These are phyloP conservation scores for Acer negundo DNA, from an alignment of 345 rosid species.

Conservation along the genomic window DNA sequence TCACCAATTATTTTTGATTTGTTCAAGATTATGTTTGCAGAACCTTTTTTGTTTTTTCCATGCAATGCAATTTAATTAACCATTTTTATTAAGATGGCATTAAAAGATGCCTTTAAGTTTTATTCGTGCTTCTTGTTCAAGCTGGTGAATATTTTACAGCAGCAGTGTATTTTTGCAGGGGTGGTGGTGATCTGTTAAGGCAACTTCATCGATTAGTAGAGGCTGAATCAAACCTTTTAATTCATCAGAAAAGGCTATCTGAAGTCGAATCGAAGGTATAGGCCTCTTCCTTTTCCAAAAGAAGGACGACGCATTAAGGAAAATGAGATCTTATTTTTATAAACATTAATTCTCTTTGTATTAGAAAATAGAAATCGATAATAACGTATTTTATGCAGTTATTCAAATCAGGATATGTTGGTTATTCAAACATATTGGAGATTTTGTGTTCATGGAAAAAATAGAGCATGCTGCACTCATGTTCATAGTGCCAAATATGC, in stretches of 20 bases:
- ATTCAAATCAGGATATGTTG: background rate
- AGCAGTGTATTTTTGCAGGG: constrained; percentile 46
- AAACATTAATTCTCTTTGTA: background rate
- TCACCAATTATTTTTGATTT: background rate
- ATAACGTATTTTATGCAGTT: background rate
- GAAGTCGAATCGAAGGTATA: constrained; percentile 80
- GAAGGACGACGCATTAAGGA: background rate
- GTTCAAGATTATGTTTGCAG: background rate
- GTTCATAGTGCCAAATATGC: background rate
- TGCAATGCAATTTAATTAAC: background rate
- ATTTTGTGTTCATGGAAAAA: background rate
- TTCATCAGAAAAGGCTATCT: constrained; percentile 66
- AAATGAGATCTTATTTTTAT: background rate
- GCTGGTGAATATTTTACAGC: constrained; percentile 1
- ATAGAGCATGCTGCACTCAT: background rate
- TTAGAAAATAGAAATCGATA: background rate
- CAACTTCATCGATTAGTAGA: constrained; percentile 83
- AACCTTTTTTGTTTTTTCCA: background rate
- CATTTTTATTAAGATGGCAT: background rate
- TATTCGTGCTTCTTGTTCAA: background rate
- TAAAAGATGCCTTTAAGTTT: constrained; percentile 11
- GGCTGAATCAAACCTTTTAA: constrained; percentile 68
- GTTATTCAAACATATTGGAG: background rate
- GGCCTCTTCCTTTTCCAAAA: background rate
- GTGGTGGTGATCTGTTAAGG: constrained; percentile 80